Percentiles rank a stretch among this genome's conserved stretches.
phyloP scores from a whole-genome alignment of 768 basidiomycete species.

The Xerocomus brunneocitrinus region DNA sequence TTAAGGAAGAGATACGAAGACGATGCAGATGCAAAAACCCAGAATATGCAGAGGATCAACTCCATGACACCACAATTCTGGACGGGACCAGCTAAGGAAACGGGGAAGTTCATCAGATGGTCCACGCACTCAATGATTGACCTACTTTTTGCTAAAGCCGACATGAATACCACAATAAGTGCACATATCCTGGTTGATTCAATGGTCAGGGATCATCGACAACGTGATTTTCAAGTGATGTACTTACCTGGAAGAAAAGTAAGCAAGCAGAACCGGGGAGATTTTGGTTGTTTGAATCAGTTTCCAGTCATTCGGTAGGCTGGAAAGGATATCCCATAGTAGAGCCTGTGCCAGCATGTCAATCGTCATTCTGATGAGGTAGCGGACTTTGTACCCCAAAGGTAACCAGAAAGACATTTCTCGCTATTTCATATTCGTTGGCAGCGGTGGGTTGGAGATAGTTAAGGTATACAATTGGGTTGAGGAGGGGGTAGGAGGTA shows the following conservation, averaged over 20 bases:
- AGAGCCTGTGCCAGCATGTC: conserved; percentile 16
- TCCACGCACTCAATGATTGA: neutral
- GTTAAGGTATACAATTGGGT: conserved; percentile 23
- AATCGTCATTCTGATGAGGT: neutral
- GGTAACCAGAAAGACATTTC: conserved; percentile 16
- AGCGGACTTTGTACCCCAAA: conserved; percentile 13
- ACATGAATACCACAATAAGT: conserved; percentile 16
- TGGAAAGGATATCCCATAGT: conserved; percentile 25
- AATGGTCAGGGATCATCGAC: conserved; percentile 1
- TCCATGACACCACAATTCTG: conserved; percentile 15
- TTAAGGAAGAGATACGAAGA: conserved; percentile 37
- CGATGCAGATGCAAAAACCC: conserved; percentile 21
- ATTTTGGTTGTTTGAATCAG: conserved; percentile 12
- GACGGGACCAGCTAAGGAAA: conserved; percentile 20
- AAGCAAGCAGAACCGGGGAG: conserved; percentile 18
- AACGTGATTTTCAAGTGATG: neutral
- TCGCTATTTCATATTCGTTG: conserved; percentile 16
- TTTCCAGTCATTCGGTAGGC: conserved; percentile 16
- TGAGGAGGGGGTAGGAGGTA: conserved; percentile 11
- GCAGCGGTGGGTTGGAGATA: conserved; percentile 22
- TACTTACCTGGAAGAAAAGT: conserved; percentile 21
- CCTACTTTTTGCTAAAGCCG: conserved; percentile 20
- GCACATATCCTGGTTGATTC: conserved; percentile 11
- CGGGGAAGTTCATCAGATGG: neutral
- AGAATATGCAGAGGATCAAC: conserved; percentile 13